A percentile compares a stretch with the other conserved stretches of the same genome.
These are phyloP conservation scores for Candida pseudofarinosa DNA, from an alignment of 805 yeast species.

Conservation along the genomic window DNA sequence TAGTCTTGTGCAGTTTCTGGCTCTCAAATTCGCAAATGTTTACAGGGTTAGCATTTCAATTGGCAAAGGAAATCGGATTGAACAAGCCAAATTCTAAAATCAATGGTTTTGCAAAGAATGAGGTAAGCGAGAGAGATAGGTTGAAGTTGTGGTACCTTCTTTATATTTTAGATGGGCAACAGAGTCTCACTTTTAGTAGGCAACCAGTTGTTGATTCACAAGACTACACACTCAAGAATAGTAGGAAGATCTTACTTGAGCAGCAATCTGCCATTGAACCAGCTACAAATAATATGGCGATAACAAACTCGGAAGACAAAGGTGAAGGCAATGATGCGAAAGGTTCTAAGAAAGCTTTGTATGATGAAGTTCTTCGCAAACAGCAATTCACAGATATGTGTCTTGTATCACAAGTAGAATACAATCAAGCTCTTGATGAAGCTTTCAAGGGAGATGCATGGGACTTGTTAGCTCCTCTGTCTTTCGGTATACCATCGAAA, in stretches of 20 bases:
- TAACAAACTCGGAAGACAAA: neutral
- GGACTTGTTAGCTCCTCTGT: slow-evolving; percentile 55
- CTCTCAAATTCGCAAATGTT: slow-evolving; percentile 60
- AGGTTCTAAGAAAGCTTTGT: too few species aligned
- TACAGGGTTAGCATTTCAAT: slow-evolving; percentile 63
- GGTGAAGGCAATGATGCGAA: neutral
- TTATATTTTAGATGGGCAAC: slow-evolving; percentile 66
- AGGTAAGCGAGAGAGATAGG: slow-evolving; percentile 35
- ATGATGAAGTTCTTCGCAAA: slow-evolving; percentile 2
- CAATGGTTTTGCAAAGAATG: slow-evolving; percentile 2
- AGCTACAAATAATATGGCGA: neutral
- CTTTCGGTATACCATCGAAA: slow-evolving; percentile 65
- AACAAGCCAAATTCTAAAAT: slow-evolving; percentile 24
- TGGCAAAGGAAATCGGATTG: slow-evolving; percentile 53
- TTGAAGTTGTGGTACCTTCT: slow-evolving; percentile 64
- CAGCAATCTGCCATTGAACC: neutral
- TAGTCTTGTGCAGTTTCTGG: slow-evolving; percentile 68
- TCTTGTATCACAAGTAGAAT: slow-evolving; percentile 63
- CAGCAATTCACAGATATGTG: slow-evolving; percentile 45
- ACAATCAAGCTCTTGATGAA: slow-evolving; percentile 57
- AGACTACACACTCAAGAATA: slow-evolving; percentile 42
- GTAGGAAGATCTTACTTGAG: slow-evolving; percentile 33
- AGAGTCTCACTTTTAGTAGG: slow-evolving; percentile 56
- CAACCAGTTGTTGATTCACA: slow-evolving; percentile 49
- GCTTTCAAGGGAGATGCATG: slow-evolving; percentile 58